Evolutionary conservation across 495 filamentous ascomycete species (phyloP).

Genomic region (Stereocaulon alpinum): DNA sequence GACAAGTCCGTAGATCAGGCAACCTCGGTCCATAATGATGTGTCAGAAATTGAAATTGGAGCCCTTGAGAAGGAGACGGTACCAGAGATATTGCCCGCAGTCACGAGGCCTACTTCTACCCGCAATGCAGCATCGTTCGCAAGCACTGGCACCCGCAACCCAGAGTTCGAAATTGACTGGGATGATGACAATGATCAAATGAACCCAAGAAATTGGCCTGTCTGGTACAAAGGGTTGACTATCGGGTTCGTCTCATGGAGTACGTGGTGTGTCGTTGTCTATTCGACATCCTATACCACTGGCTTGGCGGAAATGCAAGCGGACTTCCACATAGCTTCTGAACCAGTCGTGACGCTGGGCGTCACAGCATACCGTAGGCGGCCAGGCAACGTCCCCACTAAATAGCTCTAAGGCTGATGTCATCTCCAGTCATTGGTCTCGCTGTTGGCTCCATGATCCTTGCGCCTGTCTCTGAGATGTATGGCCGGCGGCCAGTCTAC

Average conservation of each 20-base stretch:
- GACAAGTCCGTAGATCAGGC: neutral
- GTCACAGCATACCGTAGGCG: slow-evolving; percentile 56
- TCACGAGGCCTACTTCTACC: slow-evolving; percentile 25
- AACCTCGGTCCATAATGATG: neutral
- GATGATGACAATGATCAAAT: slow-evolving; percentile 49
- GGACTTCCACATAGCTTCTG: slow-evolving; percentile 48
- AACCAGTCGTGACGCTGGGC: slow-evolving; percentile 57
- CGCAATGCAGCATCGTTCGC: slow-evolving; percentile 41
- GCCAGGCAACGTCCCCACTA: slow-evolving; percentile 17
- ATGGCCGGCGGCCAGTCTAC: slow-evolving; percentile 67
- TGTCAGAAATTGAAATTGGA: neutral
- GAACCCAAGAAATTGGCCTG: slow-evolving; percentile 69
- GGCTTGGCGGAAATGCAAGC: slow-evolving; percentile 54
- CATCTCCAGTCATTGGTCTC: slow-evolving; percentile 37
- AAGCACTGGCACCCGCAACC: slow-evolving; percentile 49
- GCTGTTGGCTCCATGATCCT: slow-evolving; percentile 63
- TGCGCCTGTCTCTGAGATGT: slow-evolving; percentile 70
- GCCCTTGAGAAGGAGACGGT: slow-evolving; percentile 19
- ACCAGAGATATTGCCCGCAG: slow-evolving; percentile 19
- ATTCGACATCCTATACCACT: slow-evolving; percentile 73
- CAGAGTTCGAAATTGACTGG: slow-evolving; percentile 69
- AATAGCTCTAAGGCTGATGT: neutral
- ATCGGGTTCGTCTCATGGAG: slow-evolving; percentile 54
- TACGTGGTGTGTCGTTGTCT: slow-evolving; percentile 49
- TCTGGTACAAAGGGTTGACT: slow-evolving; percentile 54